Base-by-base conservation (phyloP, 768 basidiomycete species). In the Lentinula guzmanii region DNA sequence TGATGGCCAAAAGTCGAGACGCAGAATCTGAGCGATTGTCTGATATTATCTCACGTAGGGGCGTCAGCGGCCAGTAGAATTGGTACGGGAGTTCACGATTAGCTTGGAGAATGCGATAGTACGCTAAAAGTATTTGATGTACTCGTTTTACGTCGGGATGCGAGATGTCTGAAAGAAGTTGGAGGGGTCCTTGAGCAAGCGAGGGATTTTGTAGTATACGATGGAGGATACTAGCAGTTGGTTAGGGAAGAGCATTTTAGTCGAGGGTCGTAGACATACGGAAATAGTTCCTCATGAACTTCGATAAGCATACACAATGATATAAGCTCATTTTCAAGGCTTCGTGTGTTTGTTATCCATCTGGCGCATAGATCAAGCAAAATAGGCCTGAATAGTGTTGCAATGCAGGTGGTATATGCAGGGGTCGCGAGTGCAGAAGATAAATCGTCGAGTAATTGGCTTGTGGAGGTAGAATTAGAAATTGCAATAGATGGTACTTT, bases 321-420 rank as follows among this genome's bases (percentile, higher is more conserved):
- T 52, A 80, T 74, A 52, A 86, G 72, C 66, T 82, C 79, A 42
- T 82, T 79, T 59, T 84, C 80, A 24, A 76, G 65, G 62, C 79
- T 74, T 45, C 80, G 72, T 41, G 77, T 67, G 18, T 77, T 74
- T n/a, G 87, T 76, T 45, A 95, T 69, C 93, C 93, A 97, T 67
- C 90, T 74, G 3, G 90, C 90, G 67, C 87, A 87, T 28, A 98
- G 74, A 71, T 96, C 91, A 31, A 89, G 67, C 42, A 93, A 71
- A 57, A 98, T 72, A 3, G 95, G 95, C 63, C 89, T 77, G 74
- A 90, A 98, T 10, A 81, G 64, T 5, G 75, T 77, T 18, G 89
- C 84, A 62, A 98, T 77, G 11, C 76, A 67, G 34, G 81, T 67
- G 0, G 93, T 93, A 46, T 88, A 79, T 10, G 83, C 78, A 8